Evolutionary conservation across 495 filamentous ascomycete genomes (phyloP), one percentile per base, ranked within the genome.

Genomic region (Aspergillus nanangensis): DNA sequence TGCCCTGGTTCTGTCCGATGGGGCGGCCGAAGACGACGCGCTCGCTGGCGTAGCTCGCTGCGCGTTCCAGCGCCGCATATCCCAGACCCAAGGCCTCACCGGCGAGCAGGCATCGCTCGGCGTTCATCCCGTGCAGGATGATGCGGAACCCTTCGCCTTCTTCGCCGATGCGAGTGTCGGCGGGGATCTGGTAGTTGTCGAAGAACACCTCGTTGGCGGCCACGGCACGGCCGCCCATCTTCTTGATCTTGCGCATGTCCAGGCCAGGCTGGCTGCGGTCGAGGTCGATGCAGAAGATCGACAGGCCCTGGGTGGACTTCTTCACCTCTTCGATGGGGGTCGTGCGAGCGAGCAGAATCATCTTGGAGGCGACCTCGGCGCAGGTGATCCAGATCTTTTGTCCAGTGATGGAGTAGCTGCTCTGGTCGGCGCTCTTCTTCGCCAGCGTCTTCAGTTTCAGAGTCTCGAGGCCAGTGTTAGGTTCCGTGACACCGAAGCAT

Each of bases 381-480:
- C 77, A 87, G 3, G 86, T 83, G 32, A 90, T 90, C 87, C 86
- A 88, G 49, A 89, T 89, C 70, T 90, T 90, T 58, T 89, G 86
- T 0, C 87, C 87, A 0, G 77, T 73, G 11, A 92, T 71, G 0
- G 61, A 67, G 65, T 87, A 90, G 15, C 61, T 65, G 20, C 78
- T 74, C 2, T 72, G 70, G 15, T 69, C 47, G 46, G 42, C 47
- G 9, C 62, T 63, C 56, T 64, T 79, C 25, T 52, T 66, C 3
- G 82, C 87, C 18, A 66, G 61, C 0, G 86, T 90, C 36, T 67
- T 74, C 8, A 90, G 70, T 44, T 80, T 77, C 11, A 88, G 67
- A 3, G 87, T 91, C 32, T 90, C 84, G 2, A 90, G 71, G 0
- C 88, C 86, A 0, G 86, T 82, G 48, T 89, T 86, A 2, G 74